phyloP scores from a whole-genome alignment of 352 stramenopile genomes.

The Phytophthora citrophthora region DNA sequence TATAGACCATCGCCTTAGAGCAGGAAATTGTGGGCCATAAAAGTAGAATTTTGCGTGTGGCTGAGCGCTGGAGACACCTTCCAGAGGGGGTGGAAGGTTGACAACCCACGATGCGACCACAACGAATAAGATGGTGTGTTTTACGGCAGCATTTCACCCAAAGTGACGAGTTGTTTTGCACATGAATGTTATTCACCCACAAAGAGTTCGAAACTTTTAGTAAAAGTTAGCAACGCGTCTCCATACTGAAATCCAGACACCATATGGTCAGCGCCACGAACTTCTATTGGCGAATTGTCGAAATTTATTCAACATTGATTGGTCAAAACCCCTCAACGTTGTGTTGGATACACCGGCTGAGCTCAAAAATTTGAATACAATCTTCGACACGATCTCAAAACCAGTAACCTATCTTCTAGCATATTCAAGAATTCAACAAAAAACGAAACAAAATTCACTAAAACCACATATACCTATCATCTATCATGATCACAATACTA shows the following conservation, averaged over 20 bases:
- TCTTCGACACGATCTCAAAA: no score
- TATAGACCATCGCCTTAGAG: background rate
- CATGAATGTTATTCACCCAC: no score
- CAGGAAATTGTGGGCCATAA: background rate
- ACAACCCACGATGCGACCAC: conserved; percentile 10
- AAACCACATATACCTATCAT: background rate
- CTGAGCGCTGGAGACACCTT: background rate
- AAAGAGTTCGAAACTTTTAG: background rate
- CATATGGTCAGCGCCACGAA: conserved; percentile 12
- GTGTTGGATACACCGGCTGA: conserved; percentile 19
- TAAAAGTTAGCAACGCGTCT: conserved; percentile 9
- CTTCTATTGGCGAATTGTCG: conserved; percentile 3
- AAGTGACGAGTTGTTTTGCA: no score
- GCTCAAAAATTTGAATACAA: conserved; percentile 16
- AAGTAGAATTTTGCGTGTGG: conserved; percentile 8
- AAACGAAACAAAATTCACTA: no score
- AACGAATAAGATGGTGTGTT: background rate
- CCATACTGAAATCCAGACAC: conserved; percentile 27
- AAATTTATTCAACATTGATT: background rate
- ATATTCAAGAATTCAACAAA: background rate
- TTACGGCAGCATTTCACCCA: background rate
- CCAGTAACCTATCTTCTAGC: background rate
- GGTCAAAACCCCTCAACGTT: conserved; percentile 7
- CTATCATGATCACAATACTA: background rate
- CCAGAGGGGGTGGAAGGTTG: background rate